phyloP scores from a whole-genome alignment of 805 yeast genomes.

The Saturnispora kantuleensis region DNA sequence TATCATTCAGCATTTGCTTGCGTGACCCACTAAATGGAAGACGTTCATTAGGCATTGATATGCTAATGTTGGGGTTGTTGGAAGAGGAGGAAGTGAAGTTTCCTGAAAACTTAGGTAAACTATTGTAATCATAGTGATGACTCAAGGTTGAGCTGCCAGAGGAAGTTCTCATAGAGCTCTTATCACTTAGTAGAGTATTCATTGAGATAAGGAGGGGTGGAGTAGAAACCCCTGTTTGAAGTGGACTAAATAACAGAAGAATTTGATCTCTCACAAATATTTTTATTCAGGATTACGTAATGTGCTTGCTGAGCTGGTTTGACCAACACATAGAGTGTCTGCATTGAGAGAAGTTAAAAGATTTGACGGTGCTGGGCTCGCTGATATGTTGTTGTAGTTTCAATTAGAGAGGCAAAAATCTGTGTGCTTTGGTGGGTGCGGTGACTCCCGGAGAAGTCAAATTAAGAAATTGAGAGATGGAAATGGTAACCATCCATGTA shows the following conservation, averaged over 20 bases:
- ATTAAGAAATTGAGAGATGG: too few relatives aligned
- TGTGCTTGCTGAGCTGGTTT: too few relatives aligned
- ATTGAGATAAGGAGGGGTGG: background rate
- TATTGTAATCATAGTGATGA: conserved; percentile 8
- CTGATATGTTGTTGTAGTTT: too few relatives aligned
- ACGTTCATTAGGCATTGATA: background rate
- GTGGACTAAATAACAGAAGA: background rate
- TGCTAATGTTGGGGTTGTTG: too few relatives aligned
- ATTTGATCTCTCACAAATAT: background rate
- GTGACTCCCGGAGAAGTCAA: too few relatives aligned
- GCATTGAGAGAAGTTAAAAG: too few relatives aligned
- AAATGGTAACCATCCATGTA: too few relatives aligned
- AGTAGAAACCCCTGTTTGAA: background rate
- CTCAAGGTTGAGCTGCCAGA: conserved; percentile 2
- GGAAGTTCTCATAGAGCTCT: background rate
- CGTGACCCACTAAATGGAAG: conserved; percentile 13
- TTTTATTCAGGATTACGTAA: background rate
- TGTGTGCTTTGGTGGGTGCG: too few relatives aligned
- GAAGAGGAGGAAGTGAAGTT: background rate
- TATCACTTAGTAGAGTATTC: background rate
- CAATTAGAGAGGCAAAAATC: too few relatives aligned
- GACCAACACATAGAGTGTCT: too few relatives aligned
- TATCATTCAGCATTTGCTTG: conserved; percentile 9
- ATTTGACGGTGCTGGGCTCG: too few relatives aligned
- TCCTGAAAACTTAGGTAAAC: conserved; percentile 11